Evolutionary conservation across 306 rosid genomes (phyloP).

Genomic region (Styphnolobium japonicum): DNA sequence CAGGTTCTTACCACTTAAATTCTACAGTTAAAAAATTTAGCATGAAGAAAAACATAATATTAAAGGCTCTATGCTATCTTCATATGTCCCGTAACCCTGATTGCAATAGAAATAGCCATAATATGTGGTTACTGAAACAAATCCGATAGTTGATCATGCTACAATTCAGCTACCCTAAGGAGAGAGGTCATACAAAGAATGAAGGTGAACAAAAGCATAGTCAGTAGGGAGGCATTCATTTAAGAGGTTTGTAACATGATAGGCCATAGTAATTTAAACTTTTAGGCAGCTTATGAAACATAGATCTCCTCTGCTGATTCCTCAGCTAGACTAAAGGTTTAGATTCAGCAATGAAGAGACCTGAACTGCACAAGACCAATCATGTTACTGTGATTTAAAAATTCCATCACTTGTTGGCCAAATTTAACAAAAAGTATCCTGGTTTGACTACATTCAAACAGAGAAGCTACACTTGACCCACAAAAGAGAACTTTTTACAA

Average conservation of each 20-base stretch:
- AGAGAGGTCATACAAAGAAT: neutral
- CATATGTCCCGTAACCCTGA: neutral
- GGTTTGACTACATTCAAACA: neutral
- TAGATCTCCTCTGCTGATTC: neutral
- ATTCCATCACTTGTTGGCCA: neutral
- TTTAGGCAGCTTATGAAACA: neutral
- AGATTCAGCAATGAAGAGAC: neutral
- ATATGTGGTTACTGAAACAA: neutral
- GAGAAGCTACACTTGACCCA: slow-evolving; percentile 8
- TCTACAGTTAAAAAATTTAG: neutral
- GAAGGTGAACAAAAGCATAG: neutral
- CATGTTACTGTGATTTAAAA: neutral
- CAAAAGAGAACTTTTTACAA: neutral
- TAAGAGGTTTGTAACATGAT: neutral
- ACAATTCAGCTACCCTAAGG: neutral
- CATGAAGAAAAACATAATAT: neutral
- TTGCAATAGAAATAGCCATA: neutral
- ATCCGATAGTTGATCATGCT: neutral
- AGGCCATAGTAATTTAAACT: neutral
- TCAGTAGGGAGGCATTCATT: neutral
- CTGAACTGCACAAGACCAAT: neutral
- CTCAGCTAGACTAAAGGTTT: neutral
- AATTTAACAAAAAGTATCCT: neutral
- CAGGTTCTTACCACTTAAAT: neutral
- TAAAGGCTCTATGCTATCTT: neutral